Percentiles rank a stretch among this genome's conserved stretches.
These are phyloP conservation scores for Sanghuangporus baumii DNA, from an alignment of 1,284 basidiomycete species.

Conservation along the genomic window DNA sequence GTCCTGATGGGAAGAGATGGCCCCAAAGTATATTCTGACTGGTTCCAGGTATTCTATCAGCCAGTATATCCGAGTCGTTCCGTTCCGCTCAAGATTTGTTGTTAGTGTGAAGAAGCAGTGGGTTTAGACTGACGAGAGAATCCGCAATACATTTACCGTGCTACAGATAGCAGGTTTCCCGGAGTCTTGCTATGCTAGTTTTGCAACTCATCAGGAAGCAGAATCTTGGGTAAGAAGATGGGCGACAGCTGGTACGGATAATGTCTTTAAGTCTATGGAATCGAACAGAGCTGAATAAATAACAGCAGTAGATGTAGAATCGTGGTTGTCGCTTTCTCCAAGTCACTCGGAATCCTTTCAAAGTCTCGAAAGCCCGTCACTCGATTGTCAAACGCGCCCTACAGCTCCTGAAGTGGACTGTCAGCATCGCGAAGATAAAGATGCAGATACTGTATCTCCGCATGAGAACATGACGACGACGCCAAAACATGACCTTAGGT, in stretches of 20 bases:
- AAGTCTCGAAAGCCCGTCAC: not conserved
- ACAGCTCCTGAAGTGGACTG: not conserved
- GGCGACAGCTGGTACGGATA: not conserved
- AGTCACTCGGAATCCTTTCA: not conserved
- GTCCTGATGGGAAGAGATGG: conserved; percentile 30
- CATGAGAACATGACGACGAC: not conserved
- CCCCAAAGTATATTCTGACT: conserved; percentile 28
- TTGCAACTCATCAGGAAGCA: conserved; percentile 28
- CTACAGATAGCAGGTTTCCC: conserved; percentile 28
- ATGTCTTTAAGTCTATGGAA: not conserved
- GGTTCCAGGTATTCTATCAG: conserved; percentile 21
- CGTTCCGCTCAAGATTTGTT: no score
- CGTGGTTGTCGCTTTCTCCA: not conserved
- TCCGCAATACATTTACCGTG: not conserved
- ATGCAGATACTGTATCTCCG: not conserved
- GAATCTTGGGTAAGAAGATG: conserved; percentile 24
- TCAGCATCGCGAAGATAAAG: not conserved
- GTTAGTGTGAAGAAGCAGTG: conserved; percentile 10
- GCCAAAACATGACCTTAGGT: conserved; percentile 6
- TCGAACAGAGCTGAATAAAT: not conserved
- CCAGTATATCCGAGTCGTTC: no score
- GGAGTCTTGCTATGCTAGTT: conserved; percentile 29
- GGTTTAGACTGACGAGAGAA: not conserved
- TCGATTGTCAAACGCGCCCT: not conserved
- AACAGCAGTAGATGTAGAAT: not conserved